Evolutionary conservation across 1,284 basidiomycete species (phyloP).

Genomic region (Trametes hirsuta): DNA sequence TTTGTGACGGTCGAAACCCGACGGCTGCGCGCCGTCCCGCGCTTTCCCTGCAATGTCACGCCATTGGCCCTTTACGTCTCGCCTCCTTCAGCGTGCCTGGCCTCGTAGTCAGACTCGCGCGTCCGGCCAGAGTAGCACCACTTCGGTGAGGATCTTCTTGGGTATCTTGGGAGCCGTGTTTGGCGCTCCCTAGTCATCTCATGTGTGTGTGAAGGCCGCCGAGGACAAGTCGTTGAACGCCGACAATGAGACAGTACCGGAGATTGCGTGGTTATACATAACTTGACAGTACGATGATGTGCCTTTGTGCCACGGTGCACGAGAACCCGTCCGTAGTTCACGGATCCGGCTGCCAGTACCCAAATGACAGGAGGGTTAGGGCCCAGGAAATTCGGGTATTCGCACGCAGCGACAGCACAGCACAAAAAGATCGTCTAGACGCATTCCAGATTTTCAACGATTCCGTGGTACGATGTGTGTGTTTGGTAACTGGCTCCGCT

Average conservation of each 20-base stretch:
- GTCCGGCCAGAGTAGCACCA: neutral
- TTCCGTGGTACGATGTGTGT: neutral
- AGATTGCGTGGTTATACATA: neutral
- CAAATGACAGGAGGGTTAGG: neutral
- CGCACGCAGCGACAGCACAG: neutral
- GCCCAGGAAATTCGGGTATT: neutral
- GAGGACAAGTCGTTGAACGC: neutral
- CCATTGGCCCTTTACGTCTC: neutral
- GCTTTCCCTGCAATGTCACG: neutral
- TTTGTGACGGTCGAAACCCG: slow-evolving; percentile 2
- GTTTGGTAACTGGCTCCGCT: neutral
- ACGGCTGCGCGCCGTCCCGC: neutral
- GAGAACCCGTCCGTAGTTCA: neutral
- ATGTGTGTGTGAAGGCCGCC: neutral
- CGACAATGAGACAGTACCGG: neutral
- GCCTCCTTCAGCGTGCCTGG: neutral
- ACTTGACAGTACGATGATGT: neutral
- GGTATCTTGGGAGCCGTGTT: neutral
- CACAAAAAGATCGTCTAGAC: neutral
- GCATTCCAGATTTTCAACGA: neutral
- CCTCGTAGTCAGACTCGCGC: neutral
- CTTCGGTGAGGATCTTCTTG: neutral
- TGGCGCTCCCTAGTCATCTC: neutral
- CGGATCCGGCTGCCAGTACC: neutral
- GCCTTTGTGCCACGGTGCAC: neutral